phyloP scores from a whole-genome alignment of 2,329 filamentous ascomycete species.

The Aspergillus sp. region DNA sequence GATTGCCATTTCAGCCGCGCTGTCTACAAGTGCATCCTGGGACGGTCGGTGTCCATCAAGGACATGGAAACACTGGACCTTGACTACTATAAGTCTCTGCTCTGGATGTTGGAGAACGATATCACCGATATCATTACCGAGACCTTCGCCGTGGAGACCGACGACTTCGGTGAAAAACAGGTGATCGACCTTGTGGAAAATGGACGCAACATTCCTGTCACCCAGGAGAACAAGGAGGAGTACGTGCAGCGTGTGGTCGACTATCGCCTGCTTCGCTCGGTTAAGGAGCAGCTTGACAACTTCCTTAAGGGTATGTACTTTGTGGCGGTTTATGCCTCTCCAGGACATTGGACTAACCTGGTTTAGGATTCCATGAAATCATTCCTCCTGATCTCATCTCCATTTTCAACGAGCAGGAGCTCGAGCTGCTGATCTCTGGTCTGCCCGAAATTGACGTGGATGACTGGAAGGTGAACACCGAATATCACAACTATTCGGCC shows the following conservation, averaged over 20 bases:
- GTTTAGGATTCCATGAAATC: conserved; percentile 88
- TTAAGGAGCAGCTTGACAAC: conserved; percentile 89
- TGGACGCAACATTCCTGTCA: conserved; percentile 88
- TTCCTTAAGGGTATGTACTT: conserved; percentile 72
- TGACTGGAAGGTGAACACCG: conserved; percentile 98
- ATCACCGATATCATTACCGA: conserved; percentile 98
- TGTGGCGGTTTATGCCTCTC: background rate
- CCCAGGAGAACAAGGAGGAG: conserved; percentile 97
- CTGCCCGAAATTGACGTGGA: conserved; percentile 96
- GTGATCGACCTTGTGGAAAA: conserved; percentile 83
- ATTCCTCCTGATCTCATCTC: conserved; percentile 90
- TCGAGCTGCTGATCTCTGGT: conserved; percentile 94
- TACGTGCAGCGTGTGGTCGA: conserved; percentile 94
- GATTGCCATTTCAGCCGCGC: conserved; percentile 99
- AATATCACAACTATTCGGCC: conserved; percentile 95
- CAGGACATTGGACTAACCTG: conserved; percentile 28
- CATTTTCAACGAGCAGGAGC: conserved; percentile 98
- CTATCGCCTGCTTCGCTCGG: conserved; percentile 86
- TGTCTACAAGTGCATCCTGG: conserved; percentile 95
- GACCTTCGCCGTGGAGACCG: conserved; percentile 90
- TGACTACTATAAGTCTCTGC: conserved; percentile 97
- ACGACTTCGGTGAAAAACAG: conserved; percentile 87
- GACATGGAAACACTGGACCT: conserved; percentile 99
- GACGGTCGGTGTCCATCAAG: conserved; percentile 93
- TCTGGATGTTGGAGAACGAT: conserved; percentile 98